Evolutionary conservation across 306 rosid genomes (phyloP), one percentile per base, ranked within the genome.

Genomic region (Citrullus amarus): DNA sequence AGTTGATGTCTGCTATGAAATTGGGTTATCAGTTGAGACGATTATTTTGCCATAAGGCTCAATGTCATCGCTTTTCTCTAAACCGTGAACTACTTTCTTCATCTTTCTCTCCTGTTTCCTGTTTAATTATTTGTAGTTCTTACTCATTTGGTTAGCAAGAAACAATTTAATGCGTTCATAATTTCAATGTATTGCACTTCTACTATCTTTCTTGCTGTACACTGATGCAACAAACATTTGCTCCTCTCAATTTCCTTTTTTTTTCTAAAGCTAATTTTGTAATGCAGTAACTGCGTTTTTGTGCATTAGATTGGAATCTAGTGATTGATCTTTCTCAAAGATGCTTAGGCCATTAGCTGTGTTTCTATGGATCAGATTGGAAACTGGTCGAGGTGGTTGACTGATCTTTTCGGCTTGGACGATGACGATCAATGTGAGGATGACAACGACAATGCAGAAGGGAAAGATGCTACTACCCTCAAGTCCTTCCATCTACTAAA

Each of bases 371-470:
- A 63, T 81, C 83, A 95, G 99, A 91, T 95, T 82, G 99, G 99
- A 74, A 92, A 90, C 93, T 95, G 99, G 99, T 95, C 98, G 38
- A 88, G 91, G 84, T 95, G 97, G 97, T 74, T 95, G 82, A 91
- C 96, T 6, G 96, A 91, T 83, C 82, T 91, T 72, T 92, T 91
- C 80, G 99, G 86, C 48, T 83, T 90, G 73, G 98, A 95, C 20
- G 91, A 91, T 34, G 96, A 88, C 15, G 97, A 88, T 80, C 80
- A 92, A 54, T 77, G 57, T 71, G 88, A 82, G 66, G 87, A 89
- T 50, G 81, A 32, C 43, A 85, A 85, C 67, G 41, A 79, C 81
- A 77, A 41, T 66, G 88, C 80, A 44, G 93, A 81, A 74, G 82
- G 87, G 67, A 86, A 80, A 73, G 85, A 80, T 81, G 34, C 90